Conservation (phyloP, 345 rosid species). For the Camelina neglecta region DNA sequence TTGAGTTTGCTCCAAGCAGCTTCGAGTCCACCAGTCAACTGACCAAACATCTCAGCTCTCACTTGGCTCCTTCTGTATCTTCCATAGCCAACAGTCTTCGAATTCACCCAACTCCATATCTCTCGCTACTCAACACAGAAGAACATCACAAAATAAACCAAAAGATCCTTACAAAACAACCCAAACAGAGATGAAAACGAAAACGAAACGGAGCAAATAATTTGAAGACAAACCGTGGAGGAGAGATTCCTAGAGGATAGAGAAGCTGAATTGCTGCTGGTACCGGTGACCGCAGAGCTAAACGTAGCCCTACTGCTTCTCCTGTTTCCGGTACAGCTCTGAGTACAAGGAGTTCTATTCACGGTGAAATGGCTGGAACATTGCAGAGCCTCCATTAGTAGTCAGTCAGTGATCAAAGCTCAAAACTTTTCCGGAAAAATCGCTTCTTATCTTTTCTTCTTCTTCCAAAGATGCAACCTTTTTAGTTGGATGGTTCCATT, state of each 20-base stretch:
- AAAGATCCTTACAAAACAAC: not conserved
- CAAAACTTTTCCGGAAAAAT: conserved; percentile 4
- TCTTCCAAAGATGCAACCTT: not conserved
- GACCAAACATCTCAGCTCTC: conserved; percentile 96
- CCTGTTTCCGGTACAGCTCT: not conserved
- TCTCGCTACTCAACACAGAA: conserved; percentile 53
- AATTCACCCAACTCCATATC: conserved; percentile 69
- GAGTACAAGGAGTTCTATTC: conserved; percentile 26
- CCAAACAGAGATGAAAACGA: not conserved
- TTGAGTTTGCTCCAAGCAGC: conserved; percentile 97
- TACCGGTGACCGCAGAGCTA: conserved; percentile 53
- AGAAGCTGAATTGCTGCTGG: conserved; percentile 46
- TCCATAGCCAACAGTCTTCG: conserved; percentile 49
- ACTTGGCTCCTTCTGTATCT: conserved; percentile 57
- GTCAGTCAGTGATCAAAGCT: conserved; percentile 34
- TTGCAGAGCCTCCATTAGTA: conserved; percentile 42
- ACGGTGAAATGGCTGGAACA: conserved; percentile 25
- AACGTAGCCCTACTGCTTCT: conserved; percentile 38
- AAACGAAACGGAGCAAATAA: not conserved
- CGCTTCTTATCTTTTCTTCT: conserved; percentile 24
- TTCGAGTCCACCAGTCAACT: conserved; percentile 89
- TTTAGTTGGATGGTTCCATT: conserved; percentile 9
- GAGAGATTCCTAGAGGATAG: conserved; percentile 61
- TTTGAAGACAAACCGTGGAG: conserved; percentile 54
- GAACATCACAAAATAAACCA: conserved; percentile 5